These are phyloP conservation scores for Leucaena leucocephala DNA, from an alignment of 306 rosid genomes.

Conservation along the genomic window DNA sequence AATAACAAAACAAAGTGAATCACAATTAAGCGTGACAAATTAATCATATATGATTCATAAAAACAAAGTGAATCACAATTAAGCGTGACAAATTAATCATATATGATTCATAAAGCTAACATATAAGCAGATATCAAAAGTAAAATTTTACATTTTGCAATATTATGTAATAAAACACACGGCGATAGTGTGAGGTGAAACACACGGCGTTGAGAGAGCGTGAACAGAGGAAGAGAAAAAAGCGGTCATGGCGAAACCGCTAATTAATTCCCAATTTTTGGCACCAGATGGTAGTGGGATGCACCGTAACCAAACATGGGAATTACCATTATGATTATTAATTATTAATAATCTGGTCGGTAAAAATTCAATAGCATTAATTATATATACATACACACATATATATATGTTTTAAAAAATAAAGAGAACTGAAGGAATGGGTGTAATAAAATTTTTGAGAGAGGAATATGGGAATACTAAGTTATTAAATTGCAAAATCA, in stretches of 20 bases:
- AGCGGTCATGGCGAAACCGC: constrained; percentile 46
- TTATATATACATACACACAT: too few relatives aligned
- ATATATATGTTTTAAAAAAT: too few relatives aligned
- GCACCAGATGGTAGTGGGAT: neutral
- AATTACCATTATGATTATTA: neutral
- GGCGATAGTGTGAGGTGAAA: neutral
- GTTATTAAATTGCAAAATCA: neutral
- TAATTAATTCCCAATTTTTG: neutral
- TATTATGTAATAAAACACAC: neutral
- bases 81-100: too few relatives aligned
- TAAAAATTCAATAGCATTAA: neutral
- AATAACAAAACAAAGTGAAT: neutral
- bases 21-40: too few relatives aligned
- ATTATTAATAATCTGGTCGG: neutral
- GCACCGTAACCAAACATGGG: neutral
- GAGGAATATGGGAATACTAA: too few relatives aligned
- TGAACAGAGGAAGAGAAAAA: constrained; percentile 8
- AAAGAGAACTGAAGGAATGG: neutral
- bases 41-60: neutral
- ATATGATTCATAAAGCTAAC: neutral
- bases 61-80: neutral
- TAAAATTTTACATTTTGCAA: neutral
- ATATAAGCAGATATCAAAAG: neutral
- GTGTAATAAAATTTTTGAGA: neutral
- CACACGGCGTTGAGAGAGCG: neutral